These are phyloP conservation scores for Cucurbita moschata DNA, from an alignment of 306 rosid species.

Conservation along the genomic window DNA sequence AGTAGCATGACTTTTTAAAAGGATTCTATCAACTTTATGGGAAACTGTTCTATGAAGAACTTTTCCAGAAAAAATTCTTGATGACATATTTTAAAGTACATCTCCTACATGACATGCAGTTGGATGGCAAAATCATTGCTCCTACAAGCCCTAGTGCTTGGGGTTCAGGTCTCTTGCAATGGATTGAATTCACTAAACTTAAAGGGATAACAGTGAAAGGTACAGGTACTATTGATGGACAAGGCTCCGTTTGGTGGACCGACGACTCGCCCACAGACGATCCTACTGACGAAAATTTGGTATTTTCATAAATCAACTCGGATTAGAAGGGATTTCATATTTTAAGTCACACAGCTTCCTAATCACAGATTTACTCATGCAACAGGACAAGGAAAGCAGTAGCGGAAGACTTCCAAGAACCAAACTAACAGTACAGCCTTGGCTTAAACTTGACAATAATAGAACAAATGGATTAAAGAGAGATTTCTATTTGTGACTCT, in stretches of 20 bases:
- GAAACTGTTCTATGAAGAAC: not conserved
- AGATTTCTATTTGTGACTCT: not conserved
- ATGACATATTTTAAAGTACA: not conserved
- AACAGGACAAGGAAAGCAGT: slow-evolving; percentile 7
- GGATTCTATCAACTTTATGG: not conserved
- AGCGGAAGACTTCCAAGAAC: slow-evolving; percentile 50
- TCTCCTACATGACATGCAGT: slow-evolving; percentile 21
- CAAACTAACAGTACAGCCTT: slow-evolving; percentile 70
- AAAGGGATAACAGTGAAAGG: slow-evolving; percentile 73
- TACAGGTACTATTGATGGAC: slow-evolving; percentile 70
- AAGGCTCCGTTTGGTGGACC: slow-evolving; percentile 93
- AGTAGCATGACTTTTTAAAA: not conserved
- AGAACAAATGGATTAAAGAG: not conserved
- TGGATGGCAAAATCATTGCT: slow-evolving; percentile 82
- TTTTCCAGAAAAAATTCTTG: not conserved
- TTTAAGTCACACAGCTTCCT: not conserved
- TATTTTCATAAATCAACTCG: not conserved
- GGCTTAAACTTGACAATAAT: not conserved
- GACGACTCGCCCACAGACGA: slow-evolving; percentile 37
- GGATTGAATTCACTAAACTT: slow-evolving; percentile 72
- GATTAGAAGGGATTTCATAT: not conserved
- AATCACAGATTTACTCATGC: not conserved
- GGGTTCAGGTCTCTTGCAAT: slow-evolving; percentile 63
- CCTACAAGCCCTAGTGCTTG: slow-evolving; percentile 57
- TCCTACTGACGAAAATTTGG: slow-evolving; percentile 39